Evolutionary conservation across 2,329 filamentous ascomycete species (phyloP).

Genomic region (Cercospora berteroae): DNA sequence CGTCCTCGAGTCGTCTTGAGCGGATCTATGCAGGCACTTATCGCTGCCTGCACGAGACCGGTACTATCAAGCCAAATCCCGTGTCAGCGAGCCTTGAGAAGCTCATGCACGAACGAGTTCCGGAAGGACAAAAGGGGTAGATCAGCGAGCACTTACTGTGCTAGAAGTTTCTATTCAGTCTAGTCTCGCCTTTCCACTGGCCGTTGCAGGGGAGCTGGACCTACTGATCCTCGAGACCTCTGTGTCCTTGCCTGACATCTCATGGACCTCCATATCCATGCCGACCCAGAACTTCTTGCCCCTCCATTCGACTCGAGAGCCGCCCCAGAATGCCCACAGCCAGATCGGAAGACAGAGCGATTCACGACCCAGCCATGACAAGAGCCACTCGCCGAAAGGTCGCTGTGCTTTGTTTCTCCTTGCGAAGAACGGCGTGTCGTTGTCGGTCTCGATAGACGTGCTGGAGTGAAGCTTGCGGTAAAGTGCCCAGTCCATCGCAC

Average conservation of each 20-base stretch:
- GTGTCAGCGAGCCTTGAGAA: too few species aligned
- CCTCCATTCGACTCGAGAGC: slow-evolving; percentile 82
- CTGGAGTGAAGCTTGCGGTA: slow-evolving; percentile 74
- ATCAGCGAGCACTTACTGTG: not conserved
- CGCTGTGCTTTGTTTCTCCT: slow-evolving; percentile 51
- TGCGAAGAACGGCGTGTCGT: slow-evolving; percentile 73
- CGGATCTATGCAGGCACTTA: not conserved
- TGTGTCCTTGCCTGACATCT: slow-evolving; percentile 24
- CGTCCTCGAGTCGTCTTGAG: not conserved
- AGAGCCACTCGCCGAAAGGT: slow-evolving; percentile 67
- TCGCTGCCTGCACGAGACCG: not conserved
- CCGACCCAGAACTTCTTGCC: slow-evolving; percentile 78
- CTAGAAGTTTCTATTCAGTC: slow-evolving; percentile 9
- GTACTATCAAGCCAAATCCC: too few species aligned
- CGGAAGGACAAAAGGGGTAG: not conserved
- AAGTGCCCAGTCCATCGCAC: slow-evolving; percentile 68
- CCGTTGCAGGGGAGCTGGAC: not conserved
- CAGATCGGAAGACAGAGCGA: slow-evolving; percentile 82
- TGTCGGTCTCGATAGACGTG: slow-evolving; percentile 66
- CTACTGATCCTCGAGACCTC: not conserved
- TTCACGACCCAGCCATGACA: slow-evolving; percentile 84
- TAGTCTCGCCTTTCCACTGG: slow-evolving; percentile 10
- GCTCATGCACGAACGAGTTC: not conserved
- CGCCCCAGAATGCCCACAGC: slow-evolving; percentile 85
- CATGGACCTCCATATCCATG: slow-evolving; percentile 77